Evolutionary conservation across 768 basidiomycete species (phyloP).

Genomic region (Kockovaella imperatae): DNA sequence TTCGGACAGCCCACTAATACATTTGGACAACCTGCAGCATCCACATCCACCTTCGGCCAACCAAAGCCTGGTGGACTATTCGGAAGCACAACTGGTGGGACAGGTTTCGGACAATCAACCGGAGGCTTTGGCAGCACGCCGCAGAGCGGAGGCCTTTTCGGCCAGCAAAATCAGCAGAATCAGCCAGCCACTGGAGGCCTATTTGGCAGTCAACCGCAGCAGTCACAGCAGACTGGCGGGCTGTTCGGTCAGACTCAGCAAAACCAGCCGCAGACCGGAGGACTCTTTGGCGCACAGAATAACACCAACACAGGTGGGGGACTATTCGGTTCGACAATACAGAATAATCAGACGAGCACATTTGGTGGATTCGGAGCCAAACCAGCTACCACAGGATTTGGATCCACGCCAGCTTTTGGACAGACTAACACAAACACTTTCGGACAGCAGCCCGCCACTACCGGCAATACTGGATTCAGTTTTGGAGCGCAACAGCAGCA

Average conservation of each 20-base stretch:
- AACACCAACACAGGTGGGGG: conserved; percentile 31
- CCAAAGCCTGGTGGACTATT: conserved; percentile 23
- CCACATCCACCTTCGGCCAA: conserved; percentile 12
- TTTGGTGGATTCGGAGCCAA: conserved; percentile 11
- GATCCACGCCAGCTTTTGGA: conserved; percentile 34
- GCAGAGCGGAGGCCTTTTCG: background rate
- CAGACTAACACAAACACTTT: conserved; percentile 21
- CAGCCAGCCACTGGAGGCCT: background rate
- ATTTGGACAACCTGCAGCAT: background rate
- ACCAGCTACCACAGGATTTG: conserved; percentile 37
- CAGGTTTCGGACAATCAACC: conserved; percentile 7
- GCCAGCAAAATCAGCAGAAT: background rate
- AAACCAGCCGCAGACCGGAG: conserved; percentile 41
- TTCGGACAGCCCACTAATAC: conserved; percentile 14
- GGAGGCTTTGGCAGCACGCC: conserved; percentile 20
- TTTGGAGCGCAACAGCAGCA: conserved; percentile 41
- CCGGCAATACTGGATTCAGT: conserved; percentile 32
- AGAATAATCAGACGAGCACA: conserved; percentile 43
- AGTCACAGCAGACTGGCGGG: conserved; percentile 14
- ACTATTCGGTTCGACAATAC: conserved; percentile 43
- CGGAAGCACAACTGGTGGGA: conserved; percentile 5
- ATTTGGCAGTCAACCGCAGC: conserved; percentile 5
- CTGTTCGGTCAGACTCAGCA: conserved; percentile 36
- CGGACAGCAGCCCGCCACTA: conserved; percentile 29
- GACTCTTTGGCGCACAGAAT: conserved; percentile 48